Percentiles rank a stretch among this genome's conserved stretches.
These are phyloP conservation scores for Schoenoplectus tabernaemontani DNA, from an alignment of 202 grass and related monocot species.

Conservation along the genomic window DNA sequence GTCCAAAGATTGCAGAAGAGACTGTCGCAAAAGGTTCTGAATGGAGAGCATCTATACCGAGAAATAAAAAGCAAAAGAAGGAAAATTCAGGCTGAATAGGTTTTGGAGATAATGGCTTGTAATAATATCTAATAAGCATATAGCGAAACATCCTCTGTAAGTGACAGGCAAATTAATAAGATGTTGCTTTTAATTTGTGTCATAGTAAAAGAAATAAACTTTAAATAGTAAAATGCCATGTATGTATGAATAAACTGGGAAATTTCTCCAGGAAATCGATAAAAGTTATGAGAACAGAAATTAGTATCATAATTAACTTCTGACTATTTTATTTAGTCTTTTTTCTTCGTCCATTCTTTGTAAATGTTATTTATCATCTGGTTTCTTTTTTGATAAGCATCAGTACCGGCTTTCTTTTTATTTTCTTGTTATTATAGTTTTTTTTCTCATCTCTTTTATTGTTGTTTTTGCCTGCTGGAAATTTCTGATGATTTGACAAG, in stretches of 20 bases:
- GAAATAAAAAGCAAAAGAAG: conserved; percentile 36
- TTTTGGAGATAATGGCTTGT: conserved; percentile 13
- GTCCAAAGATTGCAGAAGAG: conserved; percentile 62
- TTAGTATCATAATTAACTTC: not conserved
- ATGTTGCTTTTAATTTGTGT: not conserved
- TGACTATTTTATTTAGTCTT: no score
- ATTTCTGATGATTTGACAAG: no score
- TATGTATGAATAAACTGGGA: not conserved
- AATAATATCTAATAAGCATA: conserved; percentile 15
- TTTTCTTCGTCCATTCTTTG: no score
- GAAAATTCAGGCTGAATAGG: conserved; percentile 29
- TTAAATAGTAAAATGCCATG: not conserved
- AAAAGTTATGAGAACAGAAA: not conserved
- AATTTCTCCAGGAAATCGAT: not conserved
- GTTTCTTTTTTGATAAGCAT: no score
- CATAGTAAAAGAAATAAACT: not conserved
- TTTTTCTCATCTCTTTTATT: no score
- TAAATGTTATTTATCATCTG: no score
- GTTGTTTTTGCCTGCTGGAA: no score
- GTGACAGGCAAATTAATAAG: conserved; percentile 17
- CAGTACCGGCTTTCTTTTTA: no score
- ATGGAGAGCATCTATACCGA: conserved; percentile 26
- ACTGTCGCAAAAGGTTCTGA: conserved; percentile 44
- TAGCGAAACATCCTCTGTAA: conserved; percentile 1
- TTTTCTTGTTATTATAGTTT: no score